Base-by-base conservation (phyloP, 192 early-diverging fungal species). In the Dissophora ornata region DNA sequence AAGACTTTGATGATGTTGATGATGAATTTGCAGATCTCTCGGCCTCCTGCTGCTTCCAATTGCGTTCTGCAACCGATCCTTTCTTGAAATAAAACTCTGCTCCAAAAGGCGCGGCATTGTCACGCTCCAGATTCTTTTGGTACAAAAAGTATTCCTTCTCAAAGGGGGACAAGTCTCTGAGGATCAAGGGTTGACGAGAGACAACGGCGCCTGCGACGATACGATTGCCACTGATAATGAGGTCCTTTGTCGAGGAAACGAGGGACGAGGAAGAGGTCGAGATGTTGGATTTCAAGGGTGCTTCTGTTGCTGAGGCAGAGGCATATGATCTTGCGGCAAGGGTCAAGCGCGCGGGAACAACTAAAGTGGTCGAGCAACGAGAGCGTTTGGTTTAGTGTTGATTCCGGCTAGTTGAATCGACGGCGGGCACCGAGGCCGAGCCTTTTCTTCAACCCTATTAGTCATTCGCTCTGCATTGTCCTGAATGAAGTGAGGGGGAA, bases 71-170 rank as follows among this genome's bases (percentile, higher is more conserved):
- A 21, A 88, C 67, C 16, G 86, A 86, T 15, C 93, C 93, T 79
- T 90, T 90, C 74, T 93, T 93, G 80, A 92, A 93, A 79, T 92
- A 92, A 59, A 93, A 92, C 11, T 87, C 87, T 15, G 81, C 63
- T 12, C 88, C 73, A 68, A 92, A 89, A 3, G 83, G 80, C 2
- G 86, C 65, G 9, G 90, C 71, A 51, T 81, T 81, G 25, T 70
- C 62, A 4, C 84, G 81, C 60, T 86, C 83, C 13, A 87, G 80
- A 29, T 81, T 82, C 67, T 92, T 87, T 62, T 90, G 83, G 81
- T 92, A 92, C 36, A 74, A 59, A 67, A 88, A 88, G 61, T 94
- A 94, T 58, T 86, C 87, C 24, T 69, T 50, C 80, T 91, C 89
- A 69, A 94, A 93, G 1, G 82, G 74, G 24, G 85, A 82, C 46